Base-by-base conservation (phyloP, 495 filamentous ascomycete genomes). In the Penicillium arizonense region DNA sequence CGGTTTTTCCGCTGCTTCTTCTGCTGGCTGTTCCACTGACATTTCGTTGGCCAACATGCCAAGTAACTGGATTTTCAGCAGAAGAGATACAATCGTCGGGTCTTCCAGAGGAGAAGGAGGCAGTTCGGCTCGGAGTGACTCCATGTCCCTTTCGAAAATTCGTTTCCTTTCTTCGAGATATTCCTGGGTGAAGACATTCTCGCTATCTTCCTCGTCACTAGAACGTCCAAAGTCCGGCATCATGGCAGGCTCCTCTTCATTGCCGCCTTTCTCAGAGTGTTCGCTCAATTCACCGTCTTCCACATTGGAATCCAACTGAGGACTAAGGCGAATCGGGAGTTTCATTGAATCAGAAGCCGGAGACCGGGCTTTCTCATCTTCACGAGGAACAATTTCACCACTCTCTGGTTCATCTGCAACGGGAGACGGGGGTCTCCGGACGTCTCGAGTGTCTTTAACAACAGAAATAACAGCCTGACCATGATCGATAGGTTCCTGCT, bases 81-180 rank as follows among this genome's bases (percentile, higher is more conserved):
- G 65, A 21, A 77, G 58, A 11, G 73, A 55, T 4, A 81, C 58
- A 44, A 80, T 71, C 9, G 56, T 58, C 0, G 73, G 73, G 55
- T 82, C 76, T 47, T 77, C 70, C 38, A 78, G 53, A 8, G 72
- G 72, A 2, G 73, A 60, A 1, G 59, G 70, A 14, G 77, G 78
- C 50, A 79, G 55, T 56, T 77, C 75, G 7, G 73, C 67, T 36
- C 76, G 67, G 28, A 82, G 62, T 5, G 59, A 52, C 34, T 68
- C 58, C 62, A 80, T 72, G 28, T 77, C 72, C 38, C 69, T 74
- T 48, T 81, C 75, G 30, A 78, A 79, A 1, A 71, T 71, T 12
- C 57, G 65, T 55, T 78, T 77, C 16, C 75, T 67, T 50, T 76
- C 71, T n/a, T 77, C 71, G 7, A 79, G 59, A 52, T 81, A 77